A percentile compares a stretch with the other conserved stretches of the same genome.
Conservation (phyloP, 1,284 basidiomycete species). For the Boletellus deceptivus region DNA sequence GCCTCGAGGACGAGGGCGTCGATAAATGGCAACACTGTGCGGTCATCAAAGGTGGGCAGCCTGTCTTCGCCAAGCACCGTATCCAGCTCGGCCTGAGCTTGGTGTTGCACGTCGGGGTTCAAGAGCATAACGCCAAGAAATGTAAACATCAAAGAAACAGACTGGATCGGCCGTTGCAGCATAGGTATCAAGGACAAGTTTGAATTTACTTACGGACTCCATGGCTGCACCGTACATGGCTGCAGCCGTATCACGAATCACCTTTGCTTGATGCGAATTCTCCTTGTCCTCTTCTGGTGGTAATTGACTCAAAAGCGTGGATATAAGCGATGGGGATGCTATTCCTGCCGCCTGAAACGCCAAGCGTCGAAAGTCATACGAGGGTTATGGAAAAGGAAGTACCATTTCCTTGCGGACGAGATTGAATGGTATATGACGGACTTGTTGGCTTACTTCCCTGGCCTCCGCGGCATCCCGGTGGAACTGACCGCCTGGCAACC, state of each 20-base stretch:
- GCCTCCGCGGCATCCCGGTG: slow-evolving; percentile 7
- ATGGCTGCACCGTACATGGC: slow-evolving; percentile 11
- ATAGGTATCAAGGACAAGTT: not conserved
- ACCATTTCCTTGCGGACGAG: slow-evolving; percentile 14
- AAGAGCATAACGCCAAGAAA: slow-evolving; percentile 14
- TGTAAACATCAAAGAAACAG: slow-evolving; percentile 4
- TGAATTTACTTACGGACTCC: slow-evolving; percentile 8
- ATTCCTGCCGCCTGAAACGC: slow-evolving; percentile 7
- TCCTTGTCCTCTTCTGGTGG: slow-evolving; percentile 8
- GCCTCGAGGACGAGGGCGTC: slow-evolving; percentile 12
- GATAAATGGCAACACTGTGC: slow-evolving; percentile 10
- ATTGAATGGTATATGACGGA: slow-evolving; percentile 10
- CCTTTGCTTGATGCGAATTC: slow-evolving; percentile 3
- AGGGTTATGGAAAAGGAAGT: not conserved
- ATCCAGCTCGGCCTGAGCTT: slow-evolving; percentile 14
- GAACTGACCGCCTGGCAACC: slow-evolving; percentile 14
- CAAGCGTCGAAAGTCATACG: not conserved
- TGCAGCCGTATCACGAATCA: slow-evolving; percentile 14
- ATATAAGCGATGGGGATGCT: slow-evolving; percentile 12
- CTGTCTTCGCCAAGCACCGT: slow-evolving; percentile 6
- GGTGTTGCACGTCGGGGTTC: slow-evolving; percentile 9
- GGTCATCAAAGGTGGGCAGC: slow-evolving; percentile 14
- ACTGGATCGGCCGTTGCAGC: not conserved
- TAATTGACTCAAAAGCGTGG: slow-evolving; percentile 12
- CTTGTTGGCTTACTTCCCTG: not conserved